These are phyloP conservation scores for Aspergillus hortae DNA, from an alignment of 2,329 filamentous ascomycete species.

Conservation along the genomic window DNA sequence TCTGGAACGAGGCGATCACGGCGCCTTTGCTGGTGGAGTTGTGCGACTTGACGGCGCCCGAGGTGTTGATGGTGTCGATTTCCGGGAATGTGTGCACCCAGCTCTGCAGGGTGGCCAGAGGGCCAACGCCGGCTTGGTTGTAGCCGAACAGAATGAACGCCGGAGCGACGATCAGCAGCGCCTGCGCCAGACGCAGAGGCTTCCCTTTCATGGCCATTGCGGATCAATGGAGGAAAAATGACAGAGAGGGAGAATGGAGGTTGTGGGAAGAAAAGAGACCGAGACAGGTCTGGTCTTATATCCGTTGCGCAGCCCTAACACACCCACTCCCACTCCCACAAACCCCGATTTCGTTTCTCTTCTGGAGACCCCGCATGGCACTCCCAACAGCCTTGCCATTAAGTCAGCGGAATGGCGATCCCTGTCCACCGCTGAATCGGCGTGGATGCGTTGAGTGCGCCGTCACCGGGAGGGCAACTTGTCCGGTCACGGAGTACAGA, in stretches of 20 bases:
- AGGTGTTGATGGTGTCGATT: conserved; percentile 47
- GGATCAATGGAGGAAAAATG: not conserved
- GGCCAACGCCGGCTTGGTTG: conserved; percentile 23
- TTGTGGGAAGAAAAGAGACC: not conserved
- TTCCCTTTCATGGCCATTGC: conserved; percentile 5
- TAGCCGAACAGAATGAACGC: conserved; percentile 25
- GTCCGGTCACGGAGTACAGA: too few relatives aligned
- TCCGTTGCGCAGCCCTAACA: not conserved
- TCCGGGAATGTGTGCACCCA: conserved; percentile 50
- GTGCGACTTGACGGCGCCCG: conserved; percentile 12
- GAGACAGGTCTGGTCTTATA: not conserved
- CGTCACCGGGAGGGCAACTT: too few relatives aligned
- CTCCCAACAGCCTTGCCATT: not conserved
- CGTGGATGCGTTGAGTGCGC: too few relatives aligned
- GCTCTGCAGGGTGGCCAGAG: conserved; percentile 20
- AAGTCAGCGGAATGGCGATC: not conserved
- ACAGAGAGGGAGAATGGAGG: not conserved
- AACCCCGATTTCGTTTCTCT: not conserved
- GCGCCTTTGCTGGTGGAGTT: conserved; percentile 26
- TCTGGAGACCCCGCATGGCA: conserved; percentile 3
- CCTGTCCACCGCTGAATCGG: not conserved
- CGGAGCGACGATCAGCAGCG: conserved; percentile 19
- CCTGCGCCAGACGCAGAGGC: conserved; percentile 17
- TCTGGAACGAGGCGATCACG: conserved; percentile 21
- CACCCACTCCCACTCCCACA: not conserved